These are phyloP conservation scores for Scenedesmus sp. DNA, from an alignment of 163 green algal genomes.

Conservation along the genomic window DNA sequence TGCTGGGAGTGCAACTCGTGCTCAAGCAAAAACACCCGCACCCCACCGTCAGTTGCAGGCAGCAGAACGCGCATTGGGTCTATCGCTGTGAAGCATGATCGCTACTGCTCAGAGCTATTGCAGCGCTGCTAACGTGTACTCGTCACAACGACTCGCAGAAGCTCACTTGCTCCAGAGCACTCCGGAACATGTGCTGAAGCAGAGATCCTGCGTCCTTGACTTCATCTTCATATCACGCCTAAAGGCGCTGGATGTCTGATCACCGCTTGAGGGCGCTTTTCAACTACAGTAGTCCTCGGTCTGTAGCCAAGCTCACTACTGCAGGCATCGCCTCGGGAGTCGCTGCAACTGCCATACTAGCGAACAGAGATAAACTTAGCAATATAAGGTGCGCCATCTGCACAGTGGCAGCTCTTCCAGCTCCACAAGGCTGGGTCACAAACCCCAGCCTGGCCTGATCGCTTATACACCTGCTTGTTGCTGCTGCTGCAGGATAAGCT, in stretches of 20 bases:
- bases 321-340: conserved; percentile 11
- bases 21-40: neutral
- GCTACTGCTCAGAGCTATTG: neutral
- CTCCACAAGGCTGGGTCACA: neutral
- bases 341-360: neutral
- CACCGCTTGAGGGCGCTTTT: neutral
- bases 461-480: neutral
- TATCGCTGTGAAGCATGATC: neutral
- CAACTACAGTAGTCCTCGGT: conserved; percentile 6
- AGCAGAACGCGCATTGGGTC: neutral
- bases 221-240: neutral
- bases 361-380: neutral
- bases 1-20: neutral
- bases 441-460: neutral
- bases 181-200: neutral
- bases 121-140: neutral
- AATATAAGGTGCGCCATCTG: neutral
- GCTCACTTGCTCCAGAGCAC: neutral
- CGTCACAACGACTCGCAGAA: neutral
- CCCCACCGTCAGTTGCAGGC: neutral
- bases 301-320: conserved; percentile 12
- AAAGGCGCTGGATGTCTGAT: conserved; percentile 9
- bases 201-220: neutral
- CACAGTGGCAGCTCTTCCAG: neutral
- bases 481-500: neutral